A percentile compares a stretch with the other conserved stretches of the same genome.
These are phyloP conservation scores for Coniophora puteana DNA, from an alignment of 1,284 basidiomycete species.

Conservation along the genomic window DNA sequence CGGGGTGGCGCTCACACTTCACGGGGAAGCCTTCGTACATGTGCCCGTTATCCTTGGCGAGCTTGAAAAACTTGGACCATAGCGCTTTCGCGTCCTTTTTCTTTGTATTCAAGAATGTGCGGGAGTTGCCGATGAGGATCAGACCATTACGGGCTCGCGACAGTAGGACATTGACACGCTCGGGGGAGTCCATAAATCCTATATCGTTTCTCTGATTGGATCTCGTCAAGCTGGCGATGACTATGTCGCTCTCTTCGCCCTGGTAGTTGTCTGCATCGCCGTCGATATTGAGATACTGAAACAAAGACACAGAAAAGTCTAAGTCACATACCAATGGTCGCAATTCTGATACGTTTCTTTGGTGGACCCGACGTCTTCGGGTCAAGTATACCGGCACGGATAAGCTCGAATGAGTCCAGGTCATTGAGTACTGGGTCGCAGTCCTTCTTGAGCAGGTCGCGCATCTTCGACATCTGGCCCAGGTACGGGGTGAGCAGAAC, in stretches of 20 bases:
- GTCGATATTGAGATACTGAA: no score
- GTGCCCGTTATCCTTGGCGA: constrained; percentile 38
- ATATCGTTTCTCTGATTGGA: constrained; percentile 53
- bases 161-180: constrained; percentile 64
- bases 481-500: constrained; percentile 66
- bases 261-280: constrained; percentile 63
- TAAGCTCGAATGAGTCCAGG: constrained; percentile 53
- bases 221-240: constrained; percentile 56
- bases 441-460: constrained; percentile 38
- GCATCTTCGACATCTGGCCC: constrained; percentile 56
- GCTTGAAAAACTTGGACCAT: constrained; percentile 45
- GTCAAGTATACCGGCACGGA: constrained; percentile 48
- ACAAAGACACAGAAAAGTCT: neutral
- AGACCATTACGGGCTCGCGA: constrained; percentile 59
- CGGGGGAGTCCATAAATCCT: constrained; percentile 63
- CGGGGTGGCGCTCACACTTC: constrained; percentile 50
- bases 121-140: constrained; percentile 59
- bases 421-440: constrained; percentile 61
- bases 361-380: constrained; percentile 31
- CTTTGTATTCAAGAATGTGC: constrained; percentile 51
- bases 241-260: constrained; percentile 66
- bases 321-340: constrained; percentile 51
- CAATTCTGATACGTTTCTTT: constrained; percentile 46
- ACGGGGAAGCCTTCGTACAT: constrained; percentile 59
- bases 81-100: constrained; percentile 48